Base-by-base conservation (phyloP, 164 flowering plant species). In the Vitis labrusca region DNA sequence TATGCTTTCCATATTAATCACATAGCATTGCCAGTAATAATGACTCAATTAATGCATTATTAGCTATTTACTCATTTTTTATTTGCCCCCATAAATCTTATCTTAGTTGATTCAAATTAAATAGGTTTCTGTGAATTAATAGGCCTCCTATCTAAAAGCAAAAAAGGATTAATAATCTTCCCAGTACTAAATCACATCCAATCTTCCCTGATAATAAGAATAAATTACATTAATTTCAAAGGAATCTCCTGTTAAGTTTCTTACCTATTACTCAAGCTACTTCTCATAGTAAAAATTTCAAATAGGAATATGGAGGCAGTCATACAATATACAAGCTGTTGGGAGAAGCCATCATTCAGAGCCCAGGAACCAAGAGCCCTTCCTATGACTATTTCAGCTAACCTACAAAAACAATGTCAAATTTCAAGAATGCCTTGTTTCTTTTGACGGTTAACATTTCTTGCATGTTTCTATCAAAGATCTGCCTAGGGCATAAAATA, bases 21-120 rank as follows among this genome's bases (percentile, higher is more conserved):
- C 32, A 73, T 54, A 63, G 1, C 10, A 17, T 16, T 9, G 27
- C 10, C 47, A 67, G 37, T 10, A 53, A 61, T 64, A 49, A 64
- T 64, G 66, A 50, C n/a, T 10, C 55, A 50, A 64, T 64, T 16
- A 64, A 30, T 61, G 29, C 61, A 19, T 67, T 61, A 11, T 66
- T 30, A n/a, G 11, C 23, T n/a, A 27, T 54, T 67, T 73, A 37
- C 27, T 61, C 48, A 44, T 66, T 66, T 66, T 14, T 51, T 37
- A 37, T 37, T 48, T 10, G 8, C n/a, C 23, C 48, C 13, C 15
- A 47, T n/a, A 63, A 17, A 53, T 53, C 14, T 53, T 37, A 37
- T 64, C 66, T 52, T 17, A 48, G 23, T 50, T 50, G 27, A 23
- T 50, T 64, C 66, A 64, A 50, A 64, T 19, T 50, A 64, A 11